Evolutionary conservation across 805 yeast genomes (phyloP).

Genomic region (Ogataea pini): DNA sequence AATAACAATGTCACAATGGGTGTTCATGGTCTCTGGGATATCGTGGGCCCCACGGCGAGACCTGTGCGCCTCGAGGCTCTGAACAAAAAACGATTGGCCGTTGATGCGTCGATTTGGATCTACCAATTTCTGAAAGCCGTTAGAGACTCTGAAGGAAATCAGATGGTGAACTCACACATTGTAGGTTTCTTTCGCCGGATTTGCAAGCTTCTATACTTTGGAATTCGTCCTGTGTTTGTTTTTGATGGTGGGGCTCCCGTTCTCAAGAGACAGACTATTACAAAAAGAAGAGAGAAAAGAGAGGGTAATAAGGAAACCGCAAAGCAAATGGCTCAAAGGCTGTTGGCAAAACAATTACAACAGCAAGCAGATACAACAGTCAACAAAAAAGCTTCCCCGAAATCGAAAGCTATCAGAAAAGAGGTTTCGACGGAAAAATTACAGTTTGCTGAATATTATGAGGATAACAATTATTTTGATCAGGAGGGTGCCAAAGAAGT

Average conservation of each 20-base stretch:
- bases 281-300: slow-evolving; percentile 68
- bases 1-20: slow-evolving; percentile 62
- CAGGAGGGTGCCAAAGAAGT: slow-evolving; percentile 12
- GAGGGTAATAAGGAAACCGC: slow-evolving; percentile 74
- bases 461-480: slow-evolving; percentile 33
- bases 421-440: slow-evolving; percentile 27
- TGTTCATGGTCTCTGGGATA: slow-evolving; percentile 92
- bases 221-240: slow-evolving; percentile 85
- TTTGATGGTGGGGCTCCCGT: slow-evolving; percentile 95
- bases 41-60: slow-evolving; percentile 83
- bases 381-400: not conserved
- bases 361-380: slow-evolving; percentile 42
- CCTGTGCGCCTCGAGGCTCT: slow-evolving; percentile 89
- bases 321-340: slow-evolving; percentile 71
- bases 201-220: slow-evolving; percentile 84
- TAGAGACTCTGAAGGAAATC: slow-evolving; percentile 79
- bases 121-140: slow-evolving; percentile 96
- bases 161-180: slow-evolving; percentile 77
- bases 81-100: slow-evolving; percentile 77
- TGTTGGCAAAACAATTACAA: slow-evolving; percentile 80
- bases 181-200: slow-evolving; percentile 95
- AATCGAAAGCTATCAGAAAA: slow-evolving; percentile 12
- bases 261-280: slow-evolving; percentile 76
- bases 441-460: slow-evolving; percentile 38
- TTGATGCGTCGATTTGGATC: slow-evolving; percentile 98